Evolutionary conservation across 2,329 filamentous ascomycete species (phyloP), one percentile per base, ranked within the genome.

Genomic region (Penicillium verrucosum): DNA sequence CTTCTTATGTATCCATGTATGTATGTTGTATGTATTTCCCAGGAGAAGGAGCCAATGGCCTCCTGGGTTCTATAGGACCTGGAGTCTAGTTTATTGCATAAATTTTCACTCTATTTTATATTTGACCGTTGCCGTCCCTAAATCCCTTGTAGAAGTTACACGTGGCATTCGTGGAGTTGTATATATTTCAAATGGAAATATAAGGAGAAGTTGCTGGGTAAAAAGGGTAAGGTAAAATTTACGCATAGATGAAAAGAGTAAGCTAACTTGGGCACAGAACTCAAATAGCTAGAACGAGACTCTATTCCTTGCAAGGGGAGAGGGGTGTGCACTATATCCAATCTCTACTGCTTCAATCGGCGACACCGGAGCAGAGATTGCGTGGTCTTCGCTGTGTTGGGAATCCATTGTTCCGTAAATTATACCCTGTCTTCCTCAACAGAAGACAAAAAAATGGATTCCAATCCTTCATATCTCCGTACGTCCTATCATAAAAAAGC

Each of bases 361-460:
- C 44, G 29, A 23, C 11, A 30, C 55, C 56, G 54, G 52, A 49
- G 46, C 44, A 44, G 50, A 51, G 56, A 58, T 57, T 64, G 52
- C 45, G 50, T 50, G 54, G 47, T 29, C 60, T 60, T 58, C 41
- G 56, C 49, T 36, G 38, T 18, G 29, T 12, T 45, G 18, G 29
- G 34, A 29, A 48, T 21, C 8, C 14, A 12, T n/a, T 23, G 27
- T n/a, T 14, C 11, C 23, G 14, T 42, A 4, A 16, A 42, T 25
- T 32, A 23, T 27, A 8, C 44, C 30, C 30, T 11, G 18, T 29
- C 8, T 46, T 16, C 12, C 18, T 45, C 36, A 40, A 40, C 23
- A 45, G 10, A 46, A 34, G 40, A 41, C 18, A 27, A 40, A 41
- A 40, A 45, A 16, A 14, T 2, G 16, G 14, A 14, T 34, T 21